Evolutionary conservation across 2,329 filamentous ascomycete species (phyloP).

Genomic region (Metarhizium guizhouense): DNA sequence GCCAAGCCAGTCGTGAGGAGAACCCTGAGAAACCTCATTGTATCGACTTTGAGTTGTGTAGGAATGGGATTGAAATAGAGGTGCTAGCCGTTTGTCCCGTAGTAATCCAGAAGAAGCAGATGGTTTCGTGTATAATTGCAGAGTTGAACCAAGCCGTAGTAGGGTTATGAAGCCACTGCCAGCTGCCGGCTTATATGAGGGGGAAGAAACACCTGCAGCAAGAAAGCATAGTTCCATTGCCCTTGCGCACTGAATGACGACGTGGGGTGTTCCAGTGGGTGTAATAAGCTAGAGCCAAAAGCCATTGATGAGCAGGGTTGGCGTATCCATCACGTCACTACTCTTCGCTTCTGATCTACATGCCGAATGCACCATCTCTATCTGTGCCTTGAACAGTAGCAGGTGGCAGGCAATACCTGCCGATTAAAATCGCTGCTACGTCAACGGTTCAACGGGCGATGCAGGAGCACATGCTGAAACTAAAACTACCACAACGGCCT

Average conservation of each 20-base stretch:
- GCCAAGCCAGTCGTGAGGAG: conserved; percentile 64
- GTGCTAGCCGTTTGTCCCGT: neutral
- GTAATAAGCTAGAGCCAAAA: neutral
- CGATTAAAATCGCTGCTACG: neutral
- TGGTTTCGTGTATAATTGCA: neutral
- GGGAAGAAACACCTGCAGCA: neutral
- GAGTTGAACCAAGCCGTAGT: neutral
- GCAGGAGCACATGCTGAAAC: neutral
- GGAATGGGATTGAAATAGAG: neutral
- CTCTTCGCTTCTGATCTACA: neutral
- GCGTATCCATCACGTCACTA: conserved; percentile 12
- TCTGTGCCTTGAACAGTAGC: neutral
- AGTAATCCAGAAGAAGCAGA: neutral
- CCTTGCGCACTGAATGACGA: neutral
- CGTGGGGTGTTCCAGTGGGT: neutral
- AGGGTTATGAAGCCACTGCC: neutral
- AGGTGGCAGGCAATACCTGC: neutral
- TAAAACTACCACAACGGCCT: neutral
- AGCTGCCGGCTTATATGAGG: neutral
- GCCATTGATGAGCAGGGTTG: neutral
- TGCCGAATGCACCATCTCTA: neutral
- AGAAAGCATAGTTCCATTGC: neutral
- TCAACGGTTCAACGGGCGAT: neutral
- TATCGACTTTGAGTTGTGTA: conserved; percentile 16
- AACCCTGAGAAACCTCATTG: conserved; percentile 70